phyloP scores from a whole-genome alignment of 306 rosid species.

The Acmispon strigosus region DNA sequence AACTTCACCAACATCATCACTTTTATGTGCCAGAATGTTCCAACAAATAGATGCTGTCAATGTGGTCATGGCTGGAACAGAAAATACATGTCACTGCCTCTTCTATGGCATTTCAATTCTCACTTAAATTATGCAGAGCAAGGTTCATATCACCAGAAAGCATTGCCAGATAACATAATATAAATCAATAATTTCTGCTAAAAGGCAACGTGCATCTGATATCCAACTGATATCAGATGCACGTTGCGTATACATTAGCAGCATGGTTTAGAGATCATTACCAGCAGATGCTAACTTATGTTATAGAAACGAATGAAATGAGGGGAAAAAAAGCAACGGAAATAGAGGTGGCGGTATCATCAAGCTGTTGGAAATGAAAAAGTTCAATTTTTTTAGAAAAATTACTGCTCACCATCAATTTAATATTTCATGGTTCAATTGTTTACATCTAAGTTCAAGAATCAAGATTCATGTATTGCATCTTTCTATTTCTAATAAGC shows the following conservation, averaged over 20 bases:
- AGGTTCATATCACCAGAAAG: conserved; percentile 6
- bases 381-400: background rate
- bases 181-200: background rate
- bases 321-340: background rate
- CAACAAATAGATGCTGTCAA: conserved; percentile 79
- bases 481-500: background rate
- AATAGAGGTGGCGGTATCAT: background rate
- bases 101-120: background rate
- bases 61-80: conserved; percentile 61
- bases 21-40: conserved; percentile 95
- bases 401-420: background rate
- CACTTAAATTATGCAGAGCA: background rate
- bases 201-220: conserved; percentile 11
- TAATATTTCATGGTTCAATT: background rate
- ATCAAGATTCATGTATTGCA: background rate
- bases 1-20: conserved; percentile 75
- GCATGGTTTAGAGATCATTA: background rate
- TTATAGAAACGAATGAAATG: background rate
- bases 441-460: background rate
- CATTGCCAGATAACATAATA: background rate
- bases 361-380: background rate
- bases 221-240: background rate
- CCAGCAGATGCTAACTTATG: background rate
- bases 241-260: background rate
- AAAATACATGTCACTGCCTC: conserved; percentile 19